Base-by-base conservation (phyloP, 106 monocot genomes). In the Dioscorea alata region DNA sequence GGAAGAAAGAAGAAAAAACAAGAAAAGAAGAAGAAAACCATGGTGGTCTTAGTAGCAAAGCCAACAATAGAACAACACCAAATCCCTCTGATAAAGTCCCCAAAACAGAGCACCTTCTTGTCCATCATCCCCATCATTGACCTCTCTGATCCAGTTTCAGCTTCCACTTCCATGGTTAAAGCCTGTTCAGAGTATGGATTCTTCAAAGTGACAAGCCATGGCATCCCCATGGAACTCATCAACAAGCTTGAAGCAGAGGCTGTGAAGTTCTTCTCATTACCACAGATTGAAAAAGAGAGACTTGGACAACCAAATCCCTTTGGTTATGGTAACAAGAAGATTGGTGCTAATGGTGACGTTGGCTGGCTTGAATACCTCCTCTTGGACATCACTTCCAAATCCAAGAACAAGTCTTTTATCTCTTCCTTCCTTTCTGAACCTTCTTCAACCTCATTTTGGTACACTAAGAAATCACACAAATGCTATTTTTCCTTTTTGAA, bases 291-390 rank as follows among this genome's bases (percentile, higher is more conserved):
- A 74, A 92, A 92, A 57, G 85, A 86, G n/a, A 71, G 48, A 16
- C 69, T 59, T 4, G 89, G 89, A 4, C 60, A 74, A 2, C 52
- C 83, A 0, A 57, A 69, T 24, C 87, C 88, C 2, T 83, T 79
- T n/a, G 91, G 95, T 4, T 96, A 96, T 25, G 95, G 95, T 4
- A 86, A 58, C 63, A 86, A 83, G 74, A 73, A 22, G 57, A 96
- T 96, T 12, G 95, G 95, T 2, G 34, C 48, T 16, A 86, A 79
- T 73, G 95, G 95, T 13, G 95, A 96, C 33, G 65, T 84, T 19
- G 95, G 95, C 0, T 92, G 91, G 95, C 70, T 96, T 20, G 95
- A 96, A 64, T 96, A 86, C 72, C 88, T 96, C 59, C 86, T 96
- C 49, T 57, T 91, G 28, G 68, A 84, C 10, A 52, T 73, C 57